Conservation (phyloP, 345 rosid species). For the Moricandia arvensis region DNA sequence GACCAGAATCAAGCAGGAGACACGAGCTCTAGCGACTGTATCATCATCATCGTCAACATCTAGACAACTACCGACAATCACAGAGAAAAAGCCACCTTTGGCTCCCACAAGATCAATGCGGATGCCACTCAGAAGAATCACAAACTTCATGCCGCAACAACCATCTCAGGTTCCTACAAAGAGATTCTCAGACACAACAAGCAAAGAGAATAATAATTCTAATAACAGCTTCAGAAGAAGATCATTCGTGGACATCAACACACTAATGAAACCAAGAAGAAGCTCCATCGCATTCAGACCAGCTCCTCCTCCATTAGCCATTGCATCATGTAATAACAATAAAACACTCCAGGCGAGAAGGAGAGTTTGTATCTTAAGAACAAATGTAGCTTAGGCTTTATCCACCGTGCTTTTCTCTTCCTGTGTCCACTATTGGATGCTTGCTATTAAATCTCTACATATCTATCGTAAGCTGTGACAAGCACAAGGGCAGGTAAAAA, state of each 20-base stretch:
- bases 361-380: no score
- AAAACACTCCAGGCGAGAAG: conserved; percentile 56
- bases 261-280: conserved; percentile 64
- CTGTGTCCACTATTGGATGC: no score
- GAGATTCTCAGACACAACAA: conserved; percentile 29
- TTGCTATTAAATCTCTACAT: no score
- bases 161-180: conserved; percentile 51
- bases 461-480: no score
- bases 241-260: conserved; percentile 35
- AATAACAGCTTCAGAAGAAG: conserved; percentile 15
- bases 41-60: conserved; percentile 46
- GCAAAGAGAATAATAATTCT: conserved; percentile 44
- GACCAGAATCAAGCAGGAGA: conserved; percentile 78
- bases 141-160: conserved; percentile 63
- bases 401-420: no score
- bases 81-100: conserved; percentile 71
- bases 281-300: conserved; percentile 68
- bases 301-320: conserved; percentile 34
- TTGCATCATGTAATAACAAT: conserved; percentile 31
- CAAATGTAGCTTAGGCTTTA: no score
- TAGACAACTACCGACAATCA: conserved; percentile 38
- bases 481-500: no score
- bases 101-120: conserved; percentile 61
- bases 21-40: conserved; percentile 53
- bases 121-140: conserved; percentile 70